Conservation (phyloP, 2,329 filamentous ascomycete genomes). For the Penicillium sp. region DNA sequence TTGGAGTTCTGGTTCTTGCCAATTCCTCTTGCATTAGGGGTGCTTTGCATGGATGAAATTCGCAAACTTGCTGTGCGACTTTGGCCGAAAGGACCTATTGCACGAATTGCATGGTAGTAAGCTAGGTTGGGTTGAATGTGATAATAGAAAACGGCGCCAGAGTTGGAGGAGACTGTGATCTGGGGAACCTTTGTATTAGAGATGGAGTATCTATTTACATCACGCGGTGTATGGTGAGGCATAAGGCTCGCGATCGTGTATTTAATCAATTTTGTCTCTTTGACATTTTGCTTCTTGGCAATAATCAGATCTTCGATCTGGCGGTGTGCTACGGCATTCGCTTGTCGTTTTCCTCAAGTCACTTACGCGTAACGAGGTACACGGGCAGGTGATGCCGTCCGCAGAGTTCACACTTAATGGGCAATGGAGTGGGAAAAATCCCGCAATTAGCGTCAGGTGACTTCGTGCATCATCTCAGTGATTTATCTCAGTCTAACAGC, state of each 20-base stretch:
- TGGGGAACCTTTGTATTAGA: not conserved
- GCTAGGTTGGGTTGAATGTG: not conserved
- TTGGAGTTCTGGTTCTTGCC: constrained; percentile 59
- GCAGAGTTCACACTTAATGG: too few species aligned
- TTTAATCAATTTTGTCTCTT: too few species aligned
- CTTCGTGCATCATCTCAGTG: not conserved
- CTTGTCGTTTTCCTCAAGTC: not conserved
- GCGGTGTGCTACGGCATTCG: too few species aligned
- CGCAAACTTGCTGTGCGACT: constrained; percentile 55
- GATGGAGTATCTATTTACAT: not conserved
- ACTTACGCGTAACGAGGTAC: not conserved
- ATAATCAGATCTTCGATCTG: too few species aligned
- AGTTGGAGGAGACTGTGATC: not conserved
- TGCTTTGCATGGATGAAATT: constrained; percentile 58
- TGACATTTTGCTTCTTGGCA: too few species aligned
- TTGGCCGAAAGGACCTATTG: constrained; percentile 52
- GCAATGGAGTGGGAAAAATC: not conserved
- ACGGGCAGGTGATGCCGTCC: not conserved
- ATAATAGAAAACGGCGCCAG: not conserved
- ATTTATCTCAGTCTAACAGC: not conserved
- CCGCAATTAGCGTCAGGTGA: not conserved
- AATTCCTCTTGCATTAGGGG: constrained; percentile 54
- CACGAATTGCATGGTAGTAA: constrained; percentile 55
- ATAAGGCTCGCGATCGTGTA: too few species aligned
- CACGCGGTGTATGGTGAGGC: too few species aligned